phyloP scores from a whole-genome alignment of 495 filamentous ascomycete species.

The Pseudoneurospora amorphoporcata region DNA sequence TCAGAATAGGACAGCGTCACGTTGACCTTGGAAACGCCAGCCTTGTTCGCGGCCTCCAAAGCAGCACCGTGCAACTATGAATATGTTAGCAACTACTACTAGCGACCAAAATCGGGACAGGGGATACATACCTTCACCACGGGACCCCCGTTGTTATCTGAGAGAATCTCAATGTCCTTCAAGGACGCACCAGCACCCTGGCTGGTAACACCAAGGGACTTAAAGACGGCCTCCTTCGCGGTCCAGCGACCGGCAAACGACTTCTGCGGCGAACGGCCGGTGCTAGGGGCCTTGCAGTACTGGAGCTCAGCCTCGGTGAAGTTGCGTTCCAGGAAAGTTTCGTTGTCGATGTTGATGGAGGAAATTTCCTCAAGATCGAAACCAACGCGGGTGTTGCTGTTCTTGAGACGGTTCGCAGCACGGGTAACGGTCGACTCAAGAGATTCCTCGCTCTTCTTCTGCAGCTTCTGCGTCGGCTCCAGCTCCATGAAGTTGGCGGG shows the following conservation, averaged over 20 bases:
- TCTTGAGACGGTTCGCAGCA: slow-evolving; percentile 55
- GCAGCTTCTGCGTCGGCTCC: slow-evolving; percentile 18
- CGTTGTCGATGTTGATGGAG: slow-evolving; percentile 81
- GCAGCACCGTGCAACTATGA: slow-evolving; percentile 75
- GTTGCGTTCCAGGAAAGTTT: slow-evolving; percentile 90
- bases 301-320: slow-evolving; percentile 74
- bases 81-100: slow-evolving; percentile 28
- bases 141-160: slow-evolving; percentile 71
- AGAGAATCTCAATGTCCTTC: slow-evolving; percentile 88
- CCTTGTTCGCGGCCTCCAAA: slow-evolving; percentile 65
- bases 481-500: slow-evolving; percentile 47
- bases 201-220: slow-evolving; percentile 80
- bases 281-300: slow-evolving; percentile 70
- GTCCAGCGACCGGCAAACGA: slow-evolving; percentile 91
- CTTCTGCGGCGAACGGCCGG: slow-evolving; percentile 50
- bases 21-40: slow-evolving; percentile 72
- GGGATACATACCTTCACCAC: slow-evolving; percentile 62
- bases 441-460: slow-evolving; percentile 51
- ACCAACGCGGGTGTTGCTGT: slow-evolving; percentile 68
- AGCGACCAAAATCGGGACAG: not conserved
- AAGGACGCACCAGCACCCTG: slow-evolving; percentile 81
- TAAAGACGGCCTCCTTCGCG: slow-evolving; percentile 98
- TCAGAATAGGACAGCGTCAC: slow-evolving; percentile 96
- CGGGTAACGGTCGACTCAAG: slow-evolving; percentile 50
- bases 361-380: slow-evolving; percentile 84